Evolutionary conservation across 2,329 filamentous ascomycete species (phyloP).

Genomic region (Atkinsonella hypoxylon): DNA sequence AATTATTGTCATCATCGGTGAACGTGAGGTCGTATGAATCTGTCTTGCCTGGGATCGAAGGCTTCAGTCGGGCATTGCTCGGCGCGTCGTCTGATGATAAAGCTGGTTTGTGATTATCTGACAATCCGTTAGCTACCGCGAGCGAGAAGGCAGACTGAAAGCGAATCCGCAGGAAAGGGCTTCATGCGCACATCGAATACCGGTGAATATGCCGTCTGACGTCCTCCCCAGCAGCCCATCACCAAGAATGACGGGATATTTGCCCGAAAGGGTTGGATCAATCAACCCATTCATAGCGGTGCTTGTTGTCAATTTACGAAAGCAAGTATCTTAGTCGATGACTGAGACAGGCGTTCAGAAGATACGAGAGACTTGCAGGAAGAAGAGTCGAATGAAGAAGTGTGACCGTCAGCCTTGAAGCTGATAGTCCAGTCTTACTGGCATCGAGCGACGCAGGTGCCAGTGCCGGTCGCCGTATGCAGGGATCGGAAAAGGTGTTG

Average conservation of each 20-base stretch:
- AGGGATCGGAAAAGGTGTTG: too few species aligned
- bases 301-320: neutral
- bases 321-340: neutral
- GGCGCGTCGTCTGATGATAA: slow-evolving; percentile 36
- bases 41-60: slow-evolving; percentile 34
- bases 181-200: slow-evolving; percentile 41
- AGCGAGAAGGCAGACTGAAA: neutral
- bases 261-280: slow-evolving; percentile 47
- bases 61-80: slow-evolving; percentile 38
- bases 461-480: too few species aligned
- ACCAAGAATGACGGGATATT: slow-evolving; percentile 53
- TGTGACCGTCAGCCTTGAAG: too few species aligned
- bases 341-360: neutral
- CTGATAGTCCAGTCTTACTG: too few species aligned
- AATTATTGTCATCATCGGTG: slow-evolving; percentile 41
- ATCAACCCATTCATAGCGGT: slow-evolving; percentile 29
- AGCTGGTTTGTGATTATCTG: slow-evolving; percentile 52
- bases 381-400: neutral
- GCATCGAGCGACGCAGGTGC: too few species aligned
- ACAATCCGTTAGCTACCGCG: neutral
- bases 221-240: slow-evolving; percentile 46
- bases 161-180: neutral
- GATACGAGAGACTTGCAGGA: neutral
- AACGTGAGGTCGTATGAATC: slow-evolving; percentile 45
- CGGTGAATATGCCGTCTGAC: slow-evolving; percentile 46